Percentiles rank a stretch among this genome's conserved stretches.
phyloP scores from a whole-genome alignment of 176 grass and related monocot genomes.

The Otatea glauca region DNA sequence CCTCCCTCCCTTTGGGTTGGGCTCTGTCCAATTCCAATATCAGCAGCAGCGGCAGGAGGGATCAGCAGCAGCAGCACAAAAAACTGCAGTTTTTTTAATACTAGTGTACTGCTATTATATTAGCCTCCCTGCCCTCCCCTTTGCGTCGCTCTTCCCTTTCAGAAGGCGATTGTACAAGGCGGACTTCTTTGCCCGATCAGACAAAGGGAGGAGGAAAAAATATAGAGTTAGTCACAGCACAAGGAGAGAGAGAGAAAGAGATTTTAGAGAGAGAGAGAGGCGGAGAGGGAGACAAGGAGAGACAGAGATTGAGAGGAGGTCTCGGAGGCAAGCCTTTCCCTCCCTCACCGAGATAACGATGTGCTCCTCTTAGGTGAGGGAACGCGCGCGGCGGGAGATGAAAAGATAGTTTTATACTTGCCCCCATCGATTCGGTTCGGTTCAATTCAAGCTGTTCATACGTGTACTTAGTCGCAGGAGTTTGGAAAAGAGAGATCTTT shows the following conservation, averaged over 20 bases:
- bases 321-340: conserved; percentile 66
- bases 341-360: conserved; percentile 75
- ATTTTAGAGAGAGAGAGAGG: conserved; percentile 42
- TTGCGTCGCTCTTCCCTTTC: conserved; percentile 77
- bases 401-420: not conserved
- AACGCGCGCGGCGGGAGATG: too few relatives aligned
- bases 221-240: conserved; percentile 62
- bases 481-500: conserved; percentile 12
- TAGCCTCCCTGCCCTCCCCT: conserved; percentile 39
- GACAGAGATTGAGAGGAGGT: conserved; percentile 65
- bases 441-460: not conserved
- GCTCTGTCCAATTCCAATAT: conserved; percentile 71
- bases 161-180: conserved; percentile 93
- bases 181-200: conserved; percentile 53
- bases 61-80: conserved; percentile 40
- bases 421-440: not conserved
- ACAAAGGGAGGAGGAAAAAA: conserved; percentile 53
- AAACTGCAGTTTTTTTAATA: conserved; percentile 41
- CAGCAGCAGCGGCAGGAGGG: conserved; percentile 43
- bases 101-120: conserved; percentile 41
- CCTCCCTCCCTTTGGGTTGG: conserved; percentile 36
- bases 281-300: conserved; percentile 47
- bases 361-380: conserved; percentile 63
- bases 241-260: conserved; percentile 42
- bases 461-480: not conserved